Base-by-base conservation (phyloP, 2,329 filamentous ascomycete species). In the Pseudogymnoascus sp. region DNA sequence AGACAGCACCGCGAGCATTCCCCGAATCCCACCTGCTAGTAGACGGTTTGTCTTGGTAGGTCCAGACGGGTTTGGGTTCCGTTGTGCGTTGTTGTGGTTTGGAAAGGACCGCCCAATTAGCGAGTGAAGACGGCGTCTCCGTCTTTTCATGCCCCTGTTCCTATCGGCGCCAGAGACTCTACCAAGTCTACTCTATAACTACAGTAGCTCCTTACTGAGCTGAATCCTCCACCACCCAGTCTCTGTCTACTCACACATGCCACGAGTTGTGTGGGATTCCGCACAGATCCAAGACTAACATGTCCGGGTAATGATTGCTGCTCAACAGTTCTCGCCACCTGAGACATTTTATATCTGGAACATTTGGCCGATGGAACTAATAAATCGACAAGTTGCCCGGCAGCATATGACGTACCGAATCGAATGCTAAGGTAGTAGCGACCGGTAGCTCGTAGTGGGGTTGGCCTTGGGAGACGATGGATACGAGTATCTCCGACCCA, bases 361-460 rank as follows among this genome's bases (percentile, higher is more conserved):
- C 50, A 56, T 56, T 56, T 56, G 50, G 29, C 50, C 50, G 50
- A 56, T 56, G 50, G 50, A 56, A 56, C 50, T 56, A 56, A 56
- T 56, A 56, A 56, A 35, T 21, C 29, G 17, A 56, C 50, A 56
- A 33, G 50, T 56, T 56, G 50, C 50, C 17, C 10, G 29, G 29
- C 50, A 56, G 19, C 29, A 56, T 56, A 56, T 56, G 50, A 33
- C 29, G 31, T 56, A 33, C 31, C n/a, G 50, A 56, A 33, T 56
- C 29, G 50, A 56, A 33, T 56, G 29, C 26, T 56, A 56, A 31
- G n/a, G 42, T 53, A 53, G 15, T n/a, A 7, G 7, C 26, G 29
- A 31, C 7, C 37, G n/a, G 42, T 53, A 53, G 23, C 29, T 56
- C 29, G 17, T 56, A 21, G 50, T 56, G 50, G 50, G 50, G 50